A percentile compares a stretch with the other conserved stretches of the same genome.
Conservation (phyloP, 2,329 filamentous ascomycete species). For the Elsinoe necatrix region DNA sequence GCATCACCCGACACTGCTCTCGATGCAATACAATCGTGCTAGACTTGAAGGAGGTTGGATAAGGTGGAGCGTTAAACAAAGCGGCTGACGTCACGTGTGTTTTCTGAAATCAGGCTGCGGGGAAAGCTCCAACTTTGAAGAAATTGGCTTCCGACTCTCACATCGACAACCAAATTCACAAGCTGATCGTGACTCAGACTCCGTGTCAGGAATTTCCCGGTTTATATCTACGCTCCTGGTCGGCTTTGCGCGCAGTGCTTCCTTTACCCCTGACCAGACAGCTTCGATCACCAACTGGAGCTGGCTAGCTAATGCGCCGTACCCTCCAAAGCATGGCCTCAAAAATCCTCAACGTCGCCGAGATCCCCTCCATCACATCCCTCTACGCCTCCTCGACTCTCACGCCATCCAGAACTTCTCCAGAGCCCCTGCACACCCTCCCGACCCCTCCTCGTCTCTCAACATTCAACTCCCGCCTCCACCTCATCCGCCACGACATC, state of each 20-base stretch:
- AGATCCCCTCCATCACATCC: conserved; percentile 51
- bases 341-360: conserved; percentile 33
- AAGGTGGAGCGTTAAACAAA: neutral
- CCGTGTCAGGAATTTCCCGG: too few relatives aligned
- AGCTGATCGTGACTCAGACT: too few relatives aligned
- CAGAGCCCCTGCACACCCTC: conserved; percentile 52
- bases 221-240: too few relatives aligned
- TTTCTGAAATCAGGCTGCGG: neutral
- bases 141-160: neutral
- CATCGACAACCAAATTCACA: neutral
- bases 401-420: neutral
- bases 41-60: neutral
- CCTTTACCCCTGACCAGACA: too few relatives aligned
- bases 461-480: conserved; percentile 60
- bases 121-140: neutral
- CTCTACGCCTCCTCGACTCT: conserved; percentile 55
- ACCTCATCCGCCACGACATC: conserved; percentile 67
- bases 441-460: conserved; percentile 34
- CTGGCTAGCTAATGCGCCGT: neutral
- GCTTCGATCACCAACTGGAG: too few relatives aligned
- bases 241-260: neutral
- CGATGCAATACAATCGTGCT: too few relatives aligned
- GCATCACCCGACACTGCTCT: too few relatives aligned
- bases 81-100: neutral
- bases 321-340: conserved; percentile 12